Conservation (phyloP, 495 filamentous ascomycete species). For the Chaetomidium leptoderma region DNA sequence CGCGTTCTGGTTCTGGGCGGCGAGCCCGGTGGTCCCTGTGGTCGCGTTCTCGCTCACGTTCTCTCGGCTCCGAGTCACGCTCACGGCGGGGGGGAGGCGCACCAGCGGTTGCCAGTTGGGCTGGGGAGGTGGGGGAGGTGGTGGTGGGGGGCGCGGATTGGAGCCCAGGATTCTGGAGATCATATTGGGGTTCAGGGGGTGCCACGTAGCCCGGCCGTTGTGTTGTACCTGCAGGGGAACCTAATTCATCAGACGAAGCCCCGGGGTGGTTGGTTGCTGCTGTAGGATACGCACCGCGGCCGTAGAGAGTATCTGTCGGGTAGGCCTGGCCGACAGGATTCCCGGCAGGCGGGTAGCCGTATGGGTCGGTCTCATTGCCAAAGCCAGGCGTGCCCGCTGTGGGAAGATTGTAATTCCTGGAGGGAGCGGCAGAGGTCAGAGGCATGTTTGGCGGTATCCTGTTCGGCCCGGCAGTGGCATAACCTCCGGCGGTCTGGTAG, state of each 20-base stretch:
- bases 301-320: slow-evolving; percentile 46
- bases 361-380: slow-evolving; percentile 28
- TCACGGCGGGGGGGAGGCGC: slow-evolving; percentile 36
- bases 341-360: slow-evolving; percentile 32
- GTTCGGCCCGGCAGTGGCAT: slow-evolving; percentile 20
- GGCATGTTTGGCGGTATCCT: slow-evolving; percentile 24
- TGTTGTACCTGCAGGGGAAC: slow-evolving; percentile 47
- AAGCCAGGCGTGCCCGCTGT: slow-evolving; percentile 21
- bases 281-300: slow-evolving; percentile 45
- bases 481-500: slow-evolving; percentile 20
- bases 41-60: slow-evolving; percentile 27
- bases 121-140: slow-evolving; percentile 19
- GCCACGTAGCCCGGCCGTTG: slow-evolving; percentile 36
- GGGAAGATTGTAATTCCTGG: slow-evolving; percentile 21
- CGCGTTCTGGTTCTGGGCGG: slow-evolving; percentile 28
- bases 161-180: slow-evolving; percentile 20
- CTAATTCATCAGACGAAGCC: slow-evolving; percentile 50
- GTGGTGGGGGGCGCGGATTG: slow-evolving; percentile 21
- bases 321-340: slow-evolving; percentile 34
- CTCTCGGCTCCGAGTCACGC: slow-evolving; percentile 40
- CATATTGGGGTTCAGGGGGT: slow-evolving; percentile 30
- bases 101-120: slow-evolving; percentile 35
- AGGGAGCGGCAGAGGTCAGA: slow-evolving; percentile 24
- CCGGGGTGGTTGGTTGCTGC: slow-evolving; percentile 27
- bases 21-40: slow-evolving; percentile 23